These are phyloP conservation scores for Fusarium transvaalense DNA, from an alignment of 2,329 filamentous ascomycete genomes.

Conservation along the genomic window DNA sequence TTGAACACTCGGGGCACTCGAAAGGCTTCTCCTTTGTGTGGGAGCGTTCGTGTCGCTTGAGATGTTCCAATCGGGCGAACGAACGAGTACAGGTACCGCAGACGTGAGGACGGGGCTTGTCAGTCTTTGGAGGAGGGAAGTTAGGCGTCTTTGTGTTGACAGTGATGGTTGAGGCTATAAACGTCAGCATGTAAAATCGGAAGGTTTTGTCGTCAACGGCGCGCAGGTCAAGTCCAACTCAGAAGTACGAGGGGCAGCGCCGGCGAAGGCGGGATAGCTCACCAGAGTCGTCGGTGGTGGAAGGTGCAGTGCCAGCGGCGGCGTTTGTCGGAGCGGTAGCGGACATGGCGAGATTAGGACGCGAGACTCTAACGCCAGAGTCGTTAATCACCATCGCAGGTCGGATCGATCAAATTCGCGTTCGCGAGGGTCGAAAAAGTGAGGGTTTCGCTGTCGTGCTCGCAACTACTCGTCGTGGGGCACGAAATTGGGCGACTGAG, in stretches of 20 bases:
- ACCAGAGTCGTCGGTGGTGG: slow-evolving; percentile 57
- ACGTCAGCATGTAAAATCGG: slow-evolving; percentile 50
- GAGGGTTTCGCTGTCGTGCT: slow-evolving; percentile 24
- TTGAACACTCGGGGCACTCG: slow-evolving; percentile 91
- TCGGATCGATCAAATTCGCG: slow-evolving; percentile 19
- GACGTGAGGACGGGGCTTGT: slow-evolving; percentile 95
- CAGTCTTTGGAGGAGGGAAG: slow-evolving; percentile 90
- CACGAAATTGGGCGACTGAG: slow-evolving; percentile 42
- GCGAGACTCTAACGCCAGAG: slow-evolving; percentile 54
- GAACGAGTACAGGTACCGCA: slow-evolving; percentile 92
- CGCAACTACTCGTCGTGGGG: slow-evolving; percentile 45
- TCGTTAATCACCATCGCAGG: slow-evolving; percentile 58
- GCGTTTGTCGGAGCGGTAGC: slow-evolving; percentile 51
- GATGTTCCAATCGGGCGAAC: slow-evolving; percentile 93
- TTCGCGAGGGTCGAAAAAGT: slow-evolving; percentile 13
- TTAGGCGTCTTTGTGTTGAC: slow-evolving; percentile 61
- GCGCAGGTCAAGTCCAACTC: slow-evolving; percentile 39
- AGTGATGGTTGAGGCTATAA: slow-evolving; percentile 63
- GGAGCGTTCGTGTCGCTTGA: slow-evolving; percentile 97
- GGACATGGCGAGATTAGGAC: slow-evolving; percentile 55
- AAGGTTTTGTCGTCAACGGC: slow-evolving; percentile 32
- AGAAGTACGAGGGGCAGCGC: slow-evolving; percentile 54
- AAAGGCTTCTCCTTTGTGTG: slow-evolving; percentile 99
- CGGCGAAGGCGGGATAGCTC: slow-evolving; percentile 50
- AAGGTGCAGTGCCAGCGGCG: slow-evolving; percentile 46